phyloP scores from a whole-genome alignment of 164 flowering plant genomes.

The Taxillus chinensis region DNA sequence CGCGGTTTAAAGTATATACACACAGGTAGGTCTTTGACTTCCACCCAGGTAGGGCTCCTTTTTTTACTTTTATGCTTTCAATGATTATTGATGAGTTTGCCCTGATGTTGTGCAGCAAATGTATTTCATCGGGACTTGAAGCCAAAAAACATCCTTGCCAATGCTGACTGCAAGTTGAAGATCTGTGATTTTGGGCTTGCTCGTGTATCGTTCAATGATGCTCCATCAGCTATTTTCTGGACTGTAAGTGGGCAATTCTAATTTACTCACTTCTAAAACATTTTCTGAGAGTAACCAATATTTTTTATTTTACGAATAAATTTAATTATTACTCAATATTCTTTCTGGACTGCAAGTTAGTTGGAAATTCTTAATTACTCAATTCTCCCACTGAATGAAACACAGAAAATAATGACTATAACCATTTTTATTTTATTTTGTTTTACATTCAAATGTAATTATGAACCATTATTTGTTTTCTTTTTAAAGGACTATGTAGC shows the following conservation, averaged over 20 bases:
- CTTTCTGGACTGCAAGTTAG: too few species aligned
- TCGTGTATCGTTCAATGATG: constrained; percentile 78
- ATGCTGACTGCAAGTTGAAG: constrained; percentile 86
- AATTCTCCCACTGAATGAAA: too few species aligned
- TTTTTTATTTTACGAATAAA: too few species aligned
- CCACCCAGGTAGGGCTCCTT: background rate
- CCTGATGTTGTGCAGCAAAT: constrained; percentile 46
- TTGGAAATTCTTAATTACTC: too few species aligned
- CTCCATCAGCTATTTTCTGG: constrained; percentile 91
- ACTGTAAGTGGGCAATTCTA: constrained; percentile 37
- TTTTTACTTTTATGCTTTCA: background rate
- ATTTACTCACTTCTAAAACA: background rate
- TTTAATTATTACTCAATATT: too few species aligned
- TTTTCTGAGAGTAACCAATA: background rate
- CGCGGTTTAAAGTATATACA: constrained; percentile 72
- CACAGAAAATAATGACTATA: too few species aligned
- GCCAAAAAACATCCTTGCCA: constrained; percentile 85
- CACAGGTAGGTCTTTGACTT: constrained; percentile 31
- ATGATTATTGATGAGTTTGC: background rate
- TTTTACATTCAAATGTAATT: background rate
- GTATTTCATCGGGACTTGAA: constrained; percentile 80
- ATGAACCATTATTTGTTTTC: background rate
- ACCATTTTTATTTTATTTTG: too few species aligned
- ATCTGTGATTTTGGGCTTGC: constrained; percentile 94
- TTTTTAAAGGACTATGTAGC: constrained; percentile 63